Evolutionary conservation across 371 early-diverging fungal species (phyloP), one percentile per base, ranked within the genome.

Genomic region (Circinella minor): DNA sequence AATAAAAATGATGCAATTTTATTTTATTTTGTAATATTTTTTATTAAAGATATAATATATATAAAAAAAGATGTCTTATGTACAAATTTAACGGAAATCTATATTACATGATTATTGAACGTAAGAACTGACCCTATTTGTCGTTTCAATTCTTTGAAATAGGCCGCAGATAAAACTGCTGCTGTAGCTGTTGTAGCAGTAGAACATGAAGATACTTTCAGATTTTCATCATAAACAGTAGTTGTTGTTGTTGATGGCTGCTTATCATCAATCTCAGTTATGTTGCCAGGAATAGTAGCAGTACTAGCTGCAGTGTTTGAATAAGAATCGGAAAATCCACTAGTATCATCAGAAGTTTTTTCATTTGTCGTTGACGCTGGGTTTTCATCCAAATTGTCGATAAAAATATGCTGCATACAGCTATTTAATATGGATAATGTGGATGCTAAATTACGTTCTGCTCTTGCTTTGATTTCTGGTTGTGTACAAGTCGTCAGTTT

Each of bases 361-460:
- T 11, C 43, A 43, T 11, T 43, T 13, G 54, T 15, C 27, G 27
- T 27, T 27, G 27, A 27, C 27, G 43, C 3, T 43, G 54, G 6
- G 15, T 18, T 18, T 54, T 54, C n/a, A 13, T 18, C 54, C 15
- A 18, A n/a, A 18, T 18, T 54, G 6, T 54, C 54, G 15, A 18
- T 54, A 54, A 54, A 54, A 15, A 54, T 54, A 6, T 13, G 15
- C 15, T 54, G 54, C 54, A 54, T 54, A 15, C 54, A 54, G 15
- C 54, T 54, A 18, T 54, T 54, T 18, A 54, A 54, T 54, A 54
- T 54, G 6, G 54, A 54, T 54, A 54, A 54, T 18, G 54, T 18
- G 8, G 15, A 18, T 2, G 20, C 54, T 5, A 54, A 15, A 15
- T 54, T 54, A 6, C 20, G 15, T 18, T 54, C 54, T 8, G 54